These are phyloP conservation scores for Rozella allomycis DNA, from an alignment of 371 early-diverging fungal genomes.

Conservation along the genomic window DNA sequence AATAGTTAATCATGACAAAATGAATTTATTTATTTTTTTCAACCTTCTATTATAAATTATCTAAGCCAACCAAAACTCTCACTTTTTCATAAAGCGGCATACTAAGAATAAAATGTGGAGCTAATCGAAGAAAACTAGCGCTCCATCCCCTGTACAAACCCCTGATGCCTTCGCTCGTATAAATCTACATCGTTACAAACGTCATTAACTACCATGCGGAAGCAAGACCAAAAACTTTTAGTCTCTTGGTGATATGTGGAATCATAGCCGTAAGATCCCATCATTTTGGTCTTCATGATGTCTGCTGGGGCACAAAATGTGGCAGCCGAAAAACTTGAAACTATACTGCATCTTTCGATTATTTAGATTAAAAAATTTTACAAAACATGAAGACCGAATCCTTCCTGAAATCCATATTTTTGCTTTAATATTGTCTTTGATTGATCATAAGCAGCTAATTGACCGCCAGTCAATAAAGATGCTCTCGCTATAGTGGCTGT, in stretches of 20 bases:
- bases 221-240: conserved; percentile 2
- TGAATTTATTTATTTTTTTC: background rate
- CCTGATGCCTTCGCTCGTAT: conserved; percentile 4
- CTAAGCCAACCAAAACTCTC: conserved; percentile 4
- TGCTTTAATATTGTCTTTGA: conserved; percentile 18
- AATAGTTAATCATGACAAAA: conserved; percentile 33
- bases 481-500: conserved; percentile 15
- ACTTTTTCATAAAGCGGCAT: conserved; percentile 10
- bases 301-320: conserved; percentile 10
- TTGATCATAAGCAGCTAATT: conserved; percentile 23
- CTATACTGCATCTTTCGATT: conserved; percentile 2
- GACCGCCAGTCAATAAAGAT: conserved; percentile 23
- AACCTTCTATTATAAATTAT: background rate
- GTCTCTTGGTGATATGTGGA: too few relatives aligned
- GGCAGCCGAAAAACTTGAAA: conserved; percentile 2
- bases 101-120: conserved; percentile 10
- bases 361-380: conserved; percentile 7
- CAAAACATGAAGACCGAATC: conserved; percentile 6
- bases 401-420: conserved; percentile 5
- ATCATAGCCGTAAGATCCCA: too few relatives aligned
- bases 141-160: conserved; percentile 9
- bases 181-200: conserved; percentile 3
- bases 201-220: conserved; percentile 6
- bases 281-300: conserved; percentile 7
- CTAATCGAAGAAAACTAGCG: conserved; percentile 9